phyloP scores from a whole-genome alignment of 805 yeast genomes.

The Teunomyces cretensis region DNA sequence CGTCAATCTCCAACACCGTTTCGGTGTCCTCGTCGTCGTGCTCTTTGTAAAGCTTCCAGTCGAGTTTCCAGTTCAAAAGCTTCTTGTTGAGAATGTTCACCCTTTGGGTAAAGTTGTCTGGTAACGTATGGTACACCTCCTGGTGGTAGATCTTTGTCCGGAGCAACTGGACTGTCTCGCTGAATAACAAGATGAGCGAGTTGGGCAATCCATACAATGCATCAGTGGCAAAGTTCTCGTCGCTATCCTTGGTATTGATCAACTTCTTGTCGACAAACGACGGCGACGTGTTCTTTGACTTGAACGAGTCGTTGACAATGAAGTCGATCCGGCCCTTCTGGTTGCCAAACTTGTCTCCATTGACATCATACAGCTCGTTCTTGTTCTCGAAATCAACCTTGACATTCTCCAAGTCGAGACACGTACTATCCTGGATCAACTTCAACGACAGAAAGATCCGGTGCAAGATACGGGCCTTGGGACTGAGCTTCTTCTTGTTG shows the following conservation, averaged over 20 bases:
- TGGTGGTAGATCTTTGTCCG: constrained; percentile 59
- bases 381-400: constrained; percentile 32
- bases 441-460: constrained; percentile 75
- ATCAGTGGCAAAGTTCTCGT: constrained; percentile 67
- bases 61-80: constrained; percentile 60
- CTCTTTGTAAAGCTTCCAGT: constrained; percentile 59
- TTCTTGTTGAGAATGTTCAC: constrained; percentile 21
- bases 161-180: constrained; percentile 67
- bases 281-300: constrained; percentile 30
- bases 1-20: constrained; percentile 12
- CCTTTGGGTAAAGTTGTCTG: constrained; percentile 36
- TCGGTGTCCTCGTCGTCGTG: constrained; percentile 10
- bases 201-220: constrained; percentile 84
- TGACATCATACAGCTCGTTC: constrained; percentile 34
- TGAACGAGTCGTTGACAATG: constrained; percentile 17
- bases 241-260: constrained; percentile 49
- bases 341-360: constrained; percentile 31
- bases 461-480: constrained; percentile 76
- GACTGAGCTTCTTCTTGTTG: constrained; percentile 60
- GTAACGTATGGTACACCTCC: constrained; percentile 23
- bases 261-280: constrained; percentile 42
- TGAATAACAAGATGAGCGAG: constrained; percentile 68
- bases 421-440: constrained; percentile 75
- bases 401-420: constrained; percentile 36
- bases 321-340: constrained; percentile 24